Base-by-base conservation (phyloP, 1,139 yeast genomes). In the Chernovozyma aurita region DNA sequence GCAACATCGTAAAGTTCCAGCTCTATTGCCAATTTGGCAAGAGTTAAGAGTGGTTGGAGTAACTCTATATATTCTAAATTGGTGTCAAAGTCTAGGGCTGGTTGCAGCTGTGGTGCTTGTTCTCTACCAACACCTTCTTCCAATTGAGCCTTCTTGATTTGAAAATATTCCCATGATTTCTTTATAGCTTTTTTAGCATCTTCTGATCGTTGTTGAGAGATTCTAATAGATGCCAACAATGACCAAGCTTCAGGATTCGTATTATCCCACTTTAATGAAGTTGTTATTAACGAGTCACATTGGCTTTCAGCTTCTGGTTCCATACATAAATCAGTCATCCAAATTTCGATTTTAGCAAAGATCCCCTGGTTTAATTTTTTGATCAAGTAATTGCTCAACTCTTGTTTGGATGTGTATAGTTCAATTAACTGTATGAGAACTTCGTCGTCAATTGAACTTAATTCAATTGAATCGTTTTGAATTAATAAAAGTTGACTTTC, bases 271-370 rank as follows among this genome's bases (percentile, higher is more conserved):
- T 73, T 60, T 49, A 87, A 59, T 1, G 95, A 81, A 48, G 75
- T 76, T 4, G 74, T 61, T 35, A 90, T 82, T 47, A 86, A 68
- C 38, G 72, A 72, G 48, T 88, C 85, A 61, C 98, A 94, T 55
- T 78, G 74, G 4, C 58, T 31, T 58, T 92, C 98, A 2, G 98
- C 97, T 48, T 83, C 81, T 5, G 78, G 78, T 48, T 86, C 95
- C 96, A 90, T 88, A 56, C 97, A 90, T 46, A 92, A 69, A 64
- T 92, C 99, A 1, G 99, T 94, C 98, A 92, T 92, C 97, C 97
- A 92, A 42, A 94, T 86, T 60, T 92, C 99, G 50, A 92, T 84
- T 63, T 83, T 74, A 9, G 96, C 84, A 47, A 90, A 80, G 22
- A 87, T 67, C 0, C 94, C 96, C 52, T 80, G 85, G 46, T 84